Base-by-base conservation (phyloP, 805 yeast genomes). In the Candida qinlingensis region DNA sequence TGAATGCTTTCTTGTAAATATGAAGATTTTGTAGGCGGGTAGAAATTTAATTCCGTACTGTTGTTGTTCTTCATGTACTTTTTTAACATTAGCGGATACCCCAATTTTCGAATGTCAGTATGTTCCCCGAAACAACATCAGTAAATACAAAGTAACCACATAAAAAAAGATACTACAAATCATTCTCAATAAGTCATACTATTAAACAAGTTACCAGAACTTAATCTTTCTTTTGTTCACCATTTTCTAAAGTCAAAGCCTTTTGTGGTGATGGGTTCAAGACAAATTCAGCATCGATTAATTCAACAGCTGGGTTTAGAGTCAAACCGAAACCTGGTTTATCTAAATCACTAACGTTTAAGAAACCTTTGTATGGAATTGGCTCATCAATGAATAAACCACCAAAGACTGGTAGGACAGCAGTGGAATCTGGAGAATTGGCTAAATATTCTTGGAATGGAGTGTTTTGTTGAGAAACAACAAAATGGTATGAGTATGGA, bases 391-490 rank as follows among this genome's bases (percentile, higher is more conserved):
- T 48, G 63, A 74, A 75, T 47, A 74, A 63, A 26, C 61, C 63
- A 42, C 79, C 79, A 55, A 74, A 75, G 19, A 75, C 79, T 9
- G 78, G 78, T 39, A 70, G 57, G 10, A 73, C 74, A 37, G 69
- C 57, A 42, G 60, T 63, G 7, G 76, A 68, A 51, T 75, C 78
- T 42, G 78, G 78, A 4, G 78, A 74, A 60, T 73, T 75, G 47
- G 77, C 75, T 44, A 75, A 62, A 52, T 75, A 75, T 58, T 74
- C 79, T 57, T 75, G 79, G 70, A 75, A 75, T 39, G 79, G 79
- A 31, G 79, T 73, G 58, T 75, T 74, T 51, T 67, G 67, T 54
- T 73, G 79, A 11, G 76, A 70, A 13, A 71, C 72, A 43, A 74
- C 77, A 54, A 74, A 74, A 57, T 74, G 79, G 60, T 75, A 74